Evolutionary conservation across 2,329 filamentous ascomycete genomes (phyloP).

Genomic region (Apiospora pterosperma): DNA sequence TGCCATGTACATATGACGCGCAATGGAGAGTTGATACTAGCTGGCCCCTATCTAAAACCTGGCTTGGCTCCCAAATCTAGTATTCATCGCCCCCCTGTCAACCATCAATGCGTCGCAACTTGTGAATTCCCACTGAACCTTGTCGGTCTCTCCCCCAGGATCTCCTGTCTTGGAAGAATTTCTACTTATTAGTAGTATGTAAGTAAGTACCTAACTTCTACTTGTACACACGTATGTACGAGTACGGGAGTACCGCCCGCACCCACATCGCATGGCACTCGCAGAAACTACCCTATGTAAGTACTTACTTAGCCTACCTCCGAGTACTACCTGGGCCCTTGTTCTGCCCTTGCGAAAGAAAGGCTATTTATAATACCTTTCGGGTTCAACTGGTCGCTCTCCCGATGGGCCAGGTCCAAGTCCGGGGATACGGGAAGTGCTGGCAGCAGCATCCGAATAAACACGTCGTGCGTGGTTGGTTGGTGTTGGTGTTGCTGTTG

Average conservation of each 20-base stretch:
- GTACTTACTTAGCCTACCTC: neutral
- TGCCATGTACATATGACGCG: conserved; percentile 4
- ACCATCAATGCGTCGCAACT: conserved; percentile 12
- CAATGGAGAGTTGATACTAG: neutral
- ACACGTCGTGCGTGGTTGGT: too few relatives aligned
- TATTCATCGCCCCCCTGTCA: conserved; percentile 8
- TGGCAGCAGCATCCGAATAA: neutral
- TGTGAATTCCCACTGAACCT: conserved; percentile 7
- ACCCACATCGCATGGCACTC: neutral
- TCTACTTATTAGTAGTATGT: neutral
- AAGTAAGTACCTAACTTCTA: too few relatives aligned
- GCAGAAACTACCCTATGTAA: neutral
- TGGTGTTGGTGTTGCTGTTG: neutral
- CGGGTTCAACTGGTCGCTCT: neutral
- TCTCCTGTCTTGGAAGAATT: conserved; percentile 1
- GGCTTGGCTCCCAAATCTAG: conserved; percentile 8
- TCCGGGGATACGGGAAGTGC: neutral
- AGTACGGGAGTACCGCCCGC: neutral
- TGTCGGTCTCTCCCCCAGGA: conserved; percentile 3
- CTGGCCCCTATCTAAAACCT: conserved; percentile 5
- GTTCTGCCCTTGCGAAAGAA: too few relatives aligned
- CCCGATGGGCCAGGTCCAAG: neutral
- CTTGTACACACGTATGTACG: too few relatives aligned
- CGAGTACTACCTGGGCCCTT: neutral
- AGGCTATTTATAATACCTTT: neutral